These are phyloP conservation scores for Tetrahymena malaccensis DNA, from an alignment of 73 alveolate species.

Conservation along the genomic window DNA sequence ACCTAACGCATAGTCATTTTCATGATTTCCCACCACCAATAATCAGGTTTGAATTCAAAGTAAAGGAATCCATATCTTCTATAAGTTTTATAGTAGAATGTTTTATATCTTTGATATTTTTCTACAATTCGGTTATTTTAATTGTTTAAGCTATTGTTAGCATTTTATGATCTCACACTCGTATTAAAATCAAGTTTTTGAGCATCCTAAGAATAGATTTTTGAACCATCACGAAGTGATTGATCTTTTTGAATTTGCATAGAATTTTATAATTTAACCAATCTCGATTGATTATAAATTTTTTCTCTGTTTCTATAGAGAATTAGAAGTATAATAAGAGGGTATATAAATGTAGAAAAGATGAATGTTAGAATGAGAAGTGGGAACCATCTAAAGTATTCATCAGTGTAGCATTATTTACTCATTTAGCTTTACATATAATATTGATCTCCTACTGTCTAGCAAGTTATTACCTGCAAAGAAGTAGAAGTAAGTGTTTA, in stretches of 20 bases:
- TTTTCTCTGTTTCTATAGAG: not conserved
- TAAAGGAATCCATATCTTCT: not conserved
- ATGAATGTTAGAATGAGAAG: not conserved
- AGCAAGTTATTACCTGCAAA: not conserved
- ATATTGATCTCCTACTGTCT: not conserved
- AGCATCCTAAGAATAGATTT: not conserved
- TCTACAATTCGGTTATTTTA: not conserved
- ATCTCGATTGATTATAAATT: not conserved
- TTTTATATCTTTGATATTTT: not conserved
- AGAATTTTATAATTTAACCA: too few relatives aligned
- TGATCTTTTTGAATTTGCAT: not conserved
- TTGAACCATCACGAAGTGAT: not conserved
- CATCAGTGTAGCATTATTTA: not conserved
- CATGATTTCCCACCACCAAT: not conserved
- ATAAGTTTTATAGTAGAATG: not conserved
- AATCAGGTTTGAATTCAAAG: not conserved
- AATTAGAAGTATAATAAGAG: not conserved
- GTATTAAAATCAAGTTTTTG: not conserved
- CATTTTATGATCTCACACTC: not conserved
- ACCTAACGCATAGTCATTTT: not conserved
- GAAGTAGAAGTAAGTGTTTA: not conserved
- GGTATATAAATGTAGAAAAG: not conserved
- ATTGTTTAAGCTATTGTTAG: not conserved
- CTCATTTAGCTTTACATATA: not conserved
- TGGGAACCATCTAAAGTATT: not conserved